These are phyloP conservation scores for Biscutella laevigata DNA, from an alignment of 441 rosid species.

Conservation along the genomic window DNA sequence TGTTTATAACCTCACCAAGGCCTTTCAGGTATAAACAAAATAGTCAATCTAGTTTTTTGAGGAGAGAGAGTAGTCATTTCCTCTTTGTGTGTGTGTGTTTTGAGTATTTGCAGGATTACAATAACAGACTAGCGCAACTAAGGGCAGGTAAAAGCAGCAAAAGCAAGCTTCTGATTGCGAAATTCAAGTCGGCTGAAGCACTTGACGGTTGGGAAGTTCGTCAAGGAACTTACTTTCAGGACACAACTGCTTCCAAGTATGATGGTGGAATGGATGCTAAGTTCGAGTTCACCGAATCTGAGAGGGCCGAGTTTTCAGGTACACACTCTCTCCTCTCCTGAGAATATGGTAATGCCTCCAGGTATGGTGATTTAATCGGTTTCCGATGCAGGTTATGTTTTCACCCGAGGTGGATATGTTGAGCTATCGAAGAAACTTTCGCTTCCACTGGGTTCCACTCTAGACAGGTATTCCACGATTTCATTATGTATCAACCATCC, in stretches of 20 bases:
- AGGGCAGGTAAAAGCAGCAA: conserved; percentile 92
- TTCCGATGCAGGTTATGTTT: conserved; percentile 67
- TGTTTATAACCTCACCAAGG: conserved; percentile 82
- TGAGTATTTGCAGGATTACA: conserved; percentile 54
- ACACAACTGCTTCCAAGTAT: conserved; percentile 61
- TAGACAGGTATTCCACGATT: conserved; percentile 53
- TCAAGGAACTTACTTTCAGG: conserved; percentile 89
- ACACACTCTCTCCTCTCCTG: neutral
- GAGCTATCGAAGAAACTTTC: conserved; percentile 73
- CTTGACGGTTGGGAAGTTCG: conserved; percentile 80
- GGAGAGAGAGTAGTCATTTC: neutral
- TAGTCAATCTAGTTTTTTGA: neutral
- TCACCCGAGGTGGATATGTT: conserved; percentile 84
- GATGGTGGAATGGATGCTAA: conserved; percentile 96
- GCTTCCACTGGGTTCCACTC: conserved; percentile 77
- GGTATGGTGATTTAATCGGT: conserved; percentile 17
- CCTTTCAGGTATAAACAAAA: conserved; percentile 50
- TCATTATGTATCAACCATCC: neutral
- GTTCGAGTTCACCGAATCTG: conserved; percentile 73
- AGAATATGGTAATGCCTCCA: neutral
- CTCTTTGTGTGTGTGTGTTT: too few species aligned
- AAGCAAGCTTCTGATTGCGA: conserved; percentile 82
- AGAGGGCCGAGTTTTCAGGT: conserved; percentile 87
- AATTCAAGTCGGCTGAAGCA: conserved; percentile 62
- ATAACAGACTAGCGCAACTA: conserved; percentile 72